Evolutionary conservation across 73 alveolate species (phyloP).

Genomic region (Symbiodinium natans): DNA sequence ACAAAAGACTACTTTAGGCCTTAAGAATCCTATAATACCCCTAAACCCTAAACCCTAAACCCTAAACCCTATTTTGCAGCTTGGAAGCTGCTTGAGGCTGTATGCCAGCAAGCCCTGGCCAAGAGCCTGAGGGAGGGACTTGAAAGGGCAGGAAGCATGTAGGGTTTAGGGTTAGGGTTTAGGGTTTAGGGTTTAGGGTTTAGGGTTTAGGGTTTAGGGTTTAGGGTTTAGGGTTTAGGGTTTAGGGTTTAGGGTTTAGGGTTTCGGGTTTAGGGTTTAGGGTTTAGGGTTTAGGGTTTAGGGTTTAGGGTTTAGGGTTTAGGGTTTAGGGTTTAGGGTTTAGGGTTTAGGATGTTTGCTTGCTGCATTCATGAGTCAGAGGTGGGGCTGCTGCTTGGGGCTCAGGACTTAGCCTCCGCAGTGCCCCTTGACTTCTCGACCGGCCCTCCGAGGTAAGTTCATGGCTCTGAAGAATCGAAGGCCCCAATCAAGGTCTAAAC

Average conservation of each 20-base stretch:
- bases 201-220: neutral
- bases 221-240: neutral
- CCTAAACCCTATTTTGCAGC: neutral
- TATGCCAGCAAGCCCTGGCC: neutral
- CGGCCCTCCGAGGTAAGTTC: too few species aligned
- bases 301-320: neutral
- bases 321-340: neutral
- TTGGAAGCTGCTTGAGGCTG: neutral
- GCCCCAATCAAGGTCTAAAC: too few species aligned
- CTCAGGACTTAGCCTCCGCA: too few species aligned
- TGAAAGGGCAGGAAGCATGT: neutral
- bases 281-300: neutral
- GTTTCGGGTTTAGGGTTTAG: neutral
- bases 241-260: neutral
- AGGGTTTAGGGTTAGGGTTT: too few species aligned
- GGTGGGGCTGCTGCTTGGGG: too few species aligned
- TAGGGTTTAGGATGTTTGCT: neutral
- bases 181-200: neutral
- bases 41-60: neutral
- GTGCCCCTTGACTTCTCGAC: too few species aligned
- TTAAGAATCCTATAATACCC: neutral
- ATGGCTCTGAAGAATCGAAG: too few species aligned
- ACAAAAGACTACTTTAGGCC: neutral
- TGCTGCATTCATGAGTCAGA: too few species aligned
- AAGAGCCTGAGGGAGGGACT: neutral